Evolutionary conservation across 2,329 filamentous ascomycete genomes (phyloP), one percentile per base, ranked within the genome.

Genomic region (Pseudogymnoascus sp.): DNA sequence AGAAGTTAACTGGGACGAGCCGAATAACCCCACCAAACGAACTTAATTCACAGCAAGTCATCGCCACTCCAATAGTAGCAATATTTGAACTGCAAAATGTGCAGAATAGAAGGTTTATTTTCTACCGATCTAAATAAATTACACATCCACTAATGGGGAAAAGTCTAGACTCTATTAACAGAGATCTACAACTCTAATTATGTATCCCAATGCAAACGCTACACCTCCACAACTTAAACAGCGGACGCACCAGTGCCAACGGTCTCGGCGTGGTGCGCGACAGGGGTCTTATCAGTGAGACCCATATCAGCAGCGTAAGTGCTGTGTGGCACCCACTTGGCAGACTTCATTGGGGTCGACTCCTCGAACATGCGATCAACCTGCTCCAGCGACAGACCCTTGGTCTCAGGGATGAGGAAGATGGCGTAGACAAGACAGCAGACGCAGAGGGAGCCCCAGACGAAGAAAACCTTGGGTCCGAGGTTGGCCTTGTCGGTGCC

Each of bases 321-420:
- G 41, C 58, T 62, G 38, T 67, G 65, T 7, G 69, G 68, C 30
- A 67, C 64, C 69, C 69, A 70, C 8, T 43, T 61, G 4, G 63
- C 16, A 3, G 65, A 67, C 1, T 66, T 66, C 11, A 78, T 72
- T 0, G 79, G 78, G 8, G 69, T 72, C 5, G 74, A 73, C 65
- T 81, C 76, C 57, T 74, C 71, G 75, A 80, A 76, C 59, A 87
- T 79, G 72, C 82, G 80, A 67, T 90, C 86, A 66, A 89, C 85
- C 73, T 89, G 82, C 73, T 90, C 87, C 62, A 90, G 80, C 1
- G 81, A 83, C 8, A 90, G 78, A 38, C 86, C 86, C 78, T 89
- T 90, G 66, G 87, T 89, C 75, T 89, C 87, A 64, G 86, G 87
- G 64, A 90, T 79, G 67, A 85, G 73, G 71, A 81, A 78, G 70